phyloP scores from a whole-genome alignment of 352 stramenopile species.

The Pythium rishiriense region DNA sequence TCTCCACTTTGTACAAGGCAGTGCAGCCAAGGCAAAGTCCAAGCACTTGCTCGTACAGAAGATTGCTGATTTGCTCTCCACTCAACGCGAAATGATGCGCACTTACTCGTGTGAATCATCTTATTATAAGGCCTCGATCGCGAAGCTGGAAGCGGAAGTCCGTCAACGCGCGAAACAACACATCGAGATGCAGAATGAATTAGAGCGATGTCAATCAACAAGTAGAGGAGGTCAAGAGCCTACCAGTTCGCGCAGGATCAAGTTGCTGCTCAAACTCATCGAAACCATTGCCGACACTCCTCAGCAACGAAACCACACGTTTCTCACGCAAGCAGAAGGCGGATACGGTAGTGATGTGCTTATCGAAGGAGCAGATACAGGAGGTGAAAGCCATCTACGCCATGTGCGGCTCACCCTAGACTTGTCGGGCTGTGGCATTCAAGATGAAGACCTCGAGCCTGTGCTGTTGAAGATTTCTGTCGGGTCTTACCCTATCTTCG shows the following conservation, averaged over 20 bases:
- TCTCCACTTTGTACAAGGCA: constrained; percentile 53
- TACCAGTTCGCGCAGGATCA: constrained; percentile 2
- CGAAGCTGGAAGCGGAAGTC: constrained; percentile 43
- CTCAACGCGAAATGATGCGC: constrained; percentile 40
- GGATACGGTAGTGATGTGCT: constrained; percentile 38
- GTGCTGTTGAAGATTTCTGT: constrained; percentile 48
- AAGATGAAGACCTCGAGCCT: constrained; percentile 42
- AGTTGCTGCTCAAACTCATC: constrained; percentile 47
- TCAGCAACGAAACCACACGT: constrained; percentile 39
- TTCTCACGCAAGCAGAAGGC: constrained; percentile 43
- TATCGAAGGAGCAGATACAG: constrained; percentile 13
- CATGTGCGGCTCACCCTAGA: constrained; percentile 23
- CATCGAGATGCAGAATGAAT: constrained; percentile 7
- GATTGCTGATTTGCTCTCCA: constrained; percentile 46
- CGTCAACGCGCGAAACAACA: constrained; percentile 35
- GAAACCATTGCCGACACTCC: constrained; percentile 39
- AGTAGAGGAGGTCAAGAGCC: not conserved
- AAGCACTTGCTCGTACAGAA: constrained; percentile 49
- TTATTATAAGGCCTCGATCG: constrained; percentile 33
- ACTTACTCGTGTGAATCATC: constrained; percentile 37
- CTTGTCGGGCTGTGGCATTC: constrained; percentile 34
- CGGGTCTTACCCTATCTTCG: constrained; percentile 30
- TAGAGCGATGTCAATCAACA: not conserved
- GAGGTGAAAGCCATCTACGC: not conserved
- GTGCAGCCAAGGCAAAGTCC: constrained; percentile 40